Percentiles rank a stretch among this genome's conserved stretches.
Conservation (phyloP, 2,329 filamentous ascomycete genomes). For the Dothideomycetes sp. region DNA sequence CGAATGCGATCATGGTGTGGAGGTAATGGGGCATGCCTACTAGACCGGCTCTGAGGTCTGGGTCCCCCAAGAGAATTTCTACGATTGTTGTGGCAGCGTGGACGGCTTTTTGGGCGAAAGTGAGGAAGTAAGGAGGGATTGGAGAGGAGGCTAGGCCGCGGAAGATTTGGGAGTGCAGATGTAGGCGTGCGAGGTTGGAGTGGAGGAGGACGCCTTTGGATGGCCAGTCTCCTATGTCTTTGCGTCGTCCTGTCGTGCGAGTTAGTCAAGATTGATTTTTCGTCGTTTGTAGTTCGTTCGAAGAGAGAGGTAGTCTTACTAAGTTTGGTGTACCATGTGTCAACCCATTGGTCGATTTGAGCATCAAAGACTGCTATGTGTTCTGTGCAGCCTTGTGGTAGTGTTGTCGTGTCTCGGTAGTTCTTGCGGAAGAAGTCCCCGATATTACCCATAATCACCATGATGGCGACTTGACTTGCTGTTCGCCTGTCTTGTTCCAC, state of each 20-base stretch:
- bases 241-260: not conserved
- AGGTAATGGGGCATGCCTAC: constrained; percentile 43
- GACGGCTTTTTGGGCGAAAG: constrained; percentile 39
- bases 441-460: constrained; percentile 49
- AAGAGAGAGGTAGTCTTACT: not conserved
- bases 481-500: constrained; percentile 48
- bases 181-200: constrained; percentile 46
- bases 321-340: constrained; percentile 9
- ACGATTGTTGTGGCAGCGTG: constrained; percentile 39
- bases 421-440: constrained; percentile 49
- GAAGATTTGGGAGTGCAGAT: constrained; percentile 43
- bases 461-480: constrained; percentile 48
- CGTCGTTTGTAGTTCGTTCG: not conserved
- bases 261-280: not conserved
- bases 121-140: constrained; percentile 40
- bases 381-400: constrained; percentile 43
- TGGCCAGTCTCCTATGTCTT: constrained; percentile 12
- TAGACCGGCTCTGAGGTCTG: constrained; percentile 33
- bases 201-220: constrained; percentile 34
- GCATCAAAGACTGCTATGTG: constrained; percentile 37
- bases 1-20: constrained; percentile 46
- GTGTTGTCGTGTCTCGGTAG: constrained; percentile 35
- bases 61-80: constrained; percentile 36
- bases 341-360: constrained; percentile 43
- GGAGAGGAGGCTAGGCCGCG: constrained; percentile 38